Conservation (phyloP, 148 eudicot species). For the Pouteria glomerata region DNA sequence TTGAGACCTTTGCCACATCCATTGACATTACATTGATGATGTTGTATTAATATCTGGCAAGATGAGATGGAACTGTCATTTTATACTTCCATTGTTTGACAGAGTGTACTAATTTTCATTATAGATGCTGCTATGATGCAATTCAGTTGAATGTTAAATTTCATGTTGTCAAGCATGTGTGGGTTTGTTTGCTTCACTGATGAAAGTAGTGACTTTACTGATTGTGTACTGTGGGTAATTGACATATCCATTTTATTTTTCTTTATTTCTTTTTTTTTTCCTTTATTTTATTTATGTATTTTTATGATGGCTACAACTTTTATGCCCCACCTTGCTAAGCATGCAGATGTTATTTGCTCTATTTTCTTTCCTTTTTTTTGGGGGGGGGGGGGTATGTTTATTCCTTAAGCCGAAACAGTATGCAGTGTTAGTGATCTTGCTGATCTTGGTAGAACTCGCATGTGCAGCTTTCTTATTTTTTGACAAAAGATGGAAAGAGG, state of each 20-base stretch:
- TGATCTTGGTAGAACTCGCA: conserved; percentile 78
- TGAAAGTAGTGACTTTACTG: conserved; percentile 1
- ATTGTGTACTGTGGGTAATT: neutral
- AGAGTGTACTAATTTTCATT: conserved; percentile 31
- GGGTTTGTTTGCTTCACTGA: neutral
- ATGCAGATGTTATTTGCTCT: no score
- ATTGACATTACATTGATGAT: neutral
- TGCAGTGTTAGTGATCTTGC: conserved; percentile 62
- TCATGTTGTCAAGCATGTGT: neutral
- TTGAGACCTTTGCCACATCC: neutral
- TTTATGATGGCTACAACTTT: neutral
- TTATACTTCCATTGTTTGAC: neutral
- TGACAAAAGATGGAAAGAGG: conserved; percentile 75
- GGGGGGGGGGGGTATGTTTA: neutral
- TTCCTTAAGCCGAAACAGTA: conserved; percentile 71
- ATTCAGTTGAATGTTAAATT: neutral
- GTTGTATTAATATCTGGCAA: neutral
- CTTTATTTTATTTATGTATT: conserved; percentile 87
- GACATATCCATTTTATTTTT: neutral
- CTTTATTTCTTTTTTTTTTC: conserved; percentile 49
- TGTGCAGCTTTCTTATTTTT: conserved; percentile 82
- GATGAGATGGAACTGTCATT: neutral
- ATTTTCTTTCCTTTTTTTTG: neutral
- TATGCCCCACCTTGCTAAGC: no score
- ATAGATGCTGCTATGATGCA: conserved; percentile 10